These are phyloP conservation scores for Physcomitrellopsis africana DNA, from an alignment of 225 moss, liverwort and hornwort genomes.

Conservation along the genomic window DNA sequence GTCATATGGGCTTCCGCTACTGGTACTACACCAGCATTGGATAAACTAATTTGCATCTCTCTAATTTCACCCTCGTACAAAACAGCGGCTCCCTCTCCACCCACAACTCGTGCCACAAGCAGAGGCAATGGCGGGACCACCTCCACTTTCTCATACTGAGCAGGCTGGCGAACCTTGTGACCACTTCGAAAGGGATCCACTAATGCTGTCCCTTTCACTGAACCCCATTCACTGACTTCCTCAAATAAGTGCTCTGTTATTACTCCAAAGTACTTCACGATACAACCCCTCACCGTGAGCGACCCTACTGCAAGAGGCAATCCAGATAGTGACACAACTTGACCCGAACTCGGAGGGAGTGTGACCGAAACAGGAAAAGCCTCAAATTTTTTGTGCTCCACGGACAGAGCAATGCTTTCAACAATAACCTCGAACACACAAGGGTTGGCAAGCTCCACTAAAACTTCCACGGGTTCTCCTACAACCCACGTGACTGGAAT, in stretches of 20 bases:
- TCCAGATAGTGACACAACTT: slow-evolving; percentile 87
- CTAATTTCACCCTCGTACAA: slow-evolving; percentile 96
- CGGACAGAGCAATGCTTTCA: slow-evolving; percentile 85
- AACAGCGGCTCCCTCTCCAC: slow-evolving; percentile 97
- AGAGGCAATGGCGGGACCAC: slow-evolving; percentile 91
- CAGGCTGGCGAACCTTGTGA: slow-evolving; percentile 69
- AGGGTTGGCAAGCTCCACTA: slow-evolving; percentile 96
- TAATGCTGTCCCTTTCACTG: slow-evolving; percentile 59
- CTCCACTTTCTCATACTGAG: slow-evolving; percentile 65
- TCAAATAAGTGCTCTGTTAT: slow-evolving; percentile 92
- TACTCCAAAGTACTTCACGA: slow-evolving; percentile 94
- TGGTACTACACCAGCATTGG: slow-evolving; percentile 94
- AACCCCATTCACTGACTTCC: slow-evolving; percentile 81
- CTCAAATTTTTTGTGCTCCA: slow-evolving; percentile 81
- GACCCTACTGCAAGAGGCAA: slow-evolving; percentile 83
- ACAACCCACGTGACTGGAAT: slow-evolving; percentile 92
- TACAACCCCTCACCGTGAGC: slow-evolving; percentile 87
- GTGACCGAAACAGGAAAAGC: slow-evolving; percentile 91
- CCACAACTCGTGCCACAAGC: slow-evolving; percentile 86
- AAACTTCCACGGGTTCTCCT: slow-evolving; percentile 88
- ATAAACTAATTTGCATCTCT: slow-evolving; percentile 89
- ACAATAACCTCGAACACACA: slow-evolving; percentile 91
- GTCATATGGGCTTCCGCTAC: slow-evolving; percentile 95
- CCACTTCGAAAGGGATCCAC: slow-evolving; percentile 95
- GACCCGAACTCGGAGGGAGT: slow-evolving; percentile 82